Conservation (phyloP, 805 yeast genomes). For the Trichomonascus vanleenenianus region DNA sequence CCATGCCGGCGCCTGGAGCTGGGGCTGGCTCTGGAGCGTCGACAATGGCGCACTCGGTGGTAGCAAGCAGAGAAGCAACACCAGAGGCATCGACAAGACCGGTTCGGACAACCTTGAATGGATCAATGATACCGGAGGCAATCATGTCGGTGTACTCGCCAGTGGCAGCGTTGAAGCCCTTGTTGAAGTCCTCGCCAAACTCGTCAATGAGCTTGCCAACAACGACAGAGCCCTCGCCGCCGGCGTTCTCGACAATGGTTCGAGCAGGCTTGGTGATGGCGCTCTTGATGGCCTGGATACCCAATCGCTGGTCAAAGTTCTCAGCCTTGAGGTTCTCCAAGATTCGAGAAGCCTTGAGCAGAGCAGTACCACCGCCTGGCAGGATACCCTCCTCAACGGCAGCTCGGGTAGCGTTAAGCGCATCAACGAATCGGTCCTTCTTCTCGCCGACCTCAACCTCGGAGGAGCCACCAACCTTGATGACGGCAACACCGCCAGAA, state of each 20-base stretch:
- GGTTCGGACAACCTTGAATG: conserved; percentile 94
- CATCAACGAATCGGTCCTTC: conserved; percentile 98
- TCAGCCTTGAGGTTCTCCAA: conserved; percentile 64
- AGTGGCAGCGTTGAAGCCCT: conserved; percentile 86
- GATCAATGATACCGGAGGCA: conserved; percentile 95
- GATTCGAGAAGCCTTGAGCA: conserved; percentile 79
- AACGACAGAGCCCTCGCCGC: conserved; percentile 94
- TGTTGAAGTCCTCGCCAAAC: conserved; percentile 65
- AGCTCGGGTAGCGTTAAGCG: conserved; percentile 96
- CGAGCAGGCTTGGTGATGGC: conserved; percentile 95
- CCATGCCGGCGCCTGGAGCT: conserved; percentile 43
- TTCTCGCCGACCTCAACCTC: conserved; percentile 99
- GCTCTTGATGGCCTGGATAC: conserved; percentile 85
- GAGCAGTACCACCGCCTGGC: conserved; percentile 99
- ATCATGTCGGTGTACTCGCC: conserved; percentile 95
- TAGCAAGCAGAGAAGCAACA: conserved; percentile 93
- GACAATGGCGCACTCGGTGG: conserved; percentile 97
- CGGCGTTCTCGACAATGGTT: conserved; percentile 93
- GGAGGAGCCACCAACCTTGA: conserved; percentile 94
- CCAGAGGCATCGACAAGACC: conserved; percentile 96
- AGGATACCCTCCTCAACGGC: conserved; percentile 98
- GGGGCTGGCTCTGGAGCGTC: conserved; percentile 79
- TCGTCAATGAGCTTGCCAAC: conserved; percentile 72
- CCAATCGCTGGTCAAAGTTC: conserved; percentile 94
- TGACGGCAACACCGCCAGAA: conserved; percentile 97